A percentile compares a stretch with the other conserved stretches of the same genome.
These are phyloP conservation scores for Petunia secreta DNA, from an alignment of 257 asterid genomes.

Conservation along the genomic window DNA sequence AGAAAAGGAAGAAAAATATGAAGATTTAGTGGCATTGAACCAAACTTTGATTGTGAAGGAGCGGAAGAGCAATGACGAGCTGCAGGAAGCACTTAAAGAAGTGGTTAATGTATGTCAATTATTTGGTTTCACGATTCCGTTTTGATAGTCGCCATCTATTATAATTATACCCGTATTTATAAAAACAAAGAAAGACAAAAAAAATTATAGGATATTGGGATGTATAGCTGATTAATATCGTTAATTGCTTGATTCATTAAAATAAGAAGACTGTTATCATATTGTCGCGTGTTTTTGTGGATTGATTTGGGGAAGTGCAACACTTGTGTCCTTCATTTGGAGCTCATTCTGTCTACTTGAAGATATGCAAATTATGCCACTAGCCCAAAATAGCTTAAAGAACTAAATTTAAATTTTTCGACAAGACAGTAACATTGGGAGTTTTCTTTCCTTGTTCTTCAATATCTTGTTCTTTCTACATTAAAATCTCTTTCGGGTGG, in stretches of 20 bases:
- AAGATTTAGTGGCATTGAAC: conserved; percentile 56
- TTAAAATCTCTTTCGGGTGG: neutral
- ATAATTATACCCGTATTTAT: neutral
- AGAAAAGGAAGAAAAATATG: conserved; percentile 84
- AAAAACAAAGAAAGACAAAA: neutral
- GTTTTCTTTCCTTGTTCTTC: neutral
- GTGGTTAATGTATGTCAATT: conserved; percentile 67
- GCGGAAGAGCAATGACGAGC: conserved; percentile 76
- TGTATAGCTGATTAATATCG: neutral
- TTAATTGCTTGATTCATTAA: neutral
- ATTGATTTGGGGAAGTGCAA: neutral
- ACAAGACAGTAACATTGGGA: neutral
- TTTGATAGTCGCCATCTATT: neutral
- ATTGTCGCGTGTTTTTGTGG: neutral
- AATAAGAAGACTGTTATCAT: neutral
- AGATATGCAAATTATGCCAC: conserved; percentile 11
- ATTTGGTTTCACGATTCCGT: neutral
- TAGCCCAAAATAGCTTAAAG: conserved; percentile 17
- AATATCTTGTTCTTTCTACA: neutral
- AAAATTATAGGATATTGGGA: neutral
- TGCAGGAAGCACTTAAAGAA: conserved; percentile 95
- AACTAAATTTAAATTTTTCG: neutral
- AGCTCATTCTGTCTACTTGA: conserved; percentile 21
- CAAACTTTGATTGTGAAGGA: conserved; percentile 73
- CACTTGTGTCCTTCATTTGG: neutral